Conservation (phyloP, 1,139 yeast genomes). For the Blastobotrys buckinghamii region DNA sequence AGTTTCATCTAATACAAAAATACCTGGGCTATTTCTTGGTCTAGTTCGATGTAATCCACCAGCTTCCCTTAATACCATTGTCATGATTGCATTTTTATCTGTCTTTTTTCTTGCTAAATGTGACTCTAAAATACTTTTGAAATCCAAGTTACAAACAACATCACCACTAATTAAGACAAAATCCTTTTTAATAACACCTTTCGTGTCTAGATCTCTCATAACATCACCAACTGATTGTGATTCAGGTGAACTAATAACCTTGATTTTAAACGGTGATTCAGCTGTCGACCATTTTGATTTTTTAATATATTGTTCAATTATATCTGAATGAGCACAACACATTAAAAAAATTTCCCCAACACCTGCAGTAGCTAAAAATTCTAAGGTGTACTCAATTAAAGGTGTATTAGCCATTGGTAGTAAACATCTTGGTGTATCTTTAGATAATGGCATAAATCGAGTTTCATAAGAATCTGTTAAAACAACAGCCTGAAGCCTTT, state of each 20-base stretch:
- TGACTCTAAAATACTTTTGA: conserved; percentile 61
- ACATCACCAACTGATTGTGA: conserved; percentile 94
- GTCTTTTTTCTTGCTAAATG: conserved; percentile 63
- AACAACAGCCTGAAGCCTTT: conserved; percentile 79
- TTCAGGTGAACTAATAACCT: conserved; percentile 79
- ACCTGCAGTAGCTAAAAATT: conserved; percentile 85
- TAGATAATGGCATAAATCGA: conserved; percentile 85
- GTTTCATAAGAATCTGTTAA: conserved; percentile 90
- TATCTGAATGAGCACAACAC: conserved; percentile 88
- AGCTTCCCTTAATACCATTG: conserved; percentile 88
- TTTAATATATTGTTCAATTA: conserved; percentile 75
- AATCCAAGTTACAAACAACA: conserved; percentile 85
- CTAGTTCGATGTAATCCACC: conserved; percentile 78
- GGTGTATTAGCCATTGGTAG: conserved; percentile 92
- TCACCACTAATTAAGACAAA: conserved; percentile 89
- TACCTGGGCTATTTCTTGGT: conserved; percentile 66
- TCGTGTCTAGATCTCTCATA: conserved; percentile 87
- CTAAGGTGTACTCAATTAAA: conserved; percentile 87
- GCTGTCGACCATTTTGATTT: conserved; percentile 71
- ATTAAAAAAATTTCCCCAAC: conserved; percentile 85
- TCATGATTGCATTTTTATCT: conserved; percentile 87
- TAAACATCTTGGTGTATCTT: conserved; percentile 79
- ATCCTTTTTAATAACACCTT: conserved; percentile 86
- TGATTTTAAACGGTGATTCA: conserved; percentile 72
- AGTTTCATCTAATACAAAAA: conserved; percentile 70